phyloP scores from a whole-genome alignment of 2,329 filamentous ascomycete genomes.

The Sclerotinia borealis region DNA sequence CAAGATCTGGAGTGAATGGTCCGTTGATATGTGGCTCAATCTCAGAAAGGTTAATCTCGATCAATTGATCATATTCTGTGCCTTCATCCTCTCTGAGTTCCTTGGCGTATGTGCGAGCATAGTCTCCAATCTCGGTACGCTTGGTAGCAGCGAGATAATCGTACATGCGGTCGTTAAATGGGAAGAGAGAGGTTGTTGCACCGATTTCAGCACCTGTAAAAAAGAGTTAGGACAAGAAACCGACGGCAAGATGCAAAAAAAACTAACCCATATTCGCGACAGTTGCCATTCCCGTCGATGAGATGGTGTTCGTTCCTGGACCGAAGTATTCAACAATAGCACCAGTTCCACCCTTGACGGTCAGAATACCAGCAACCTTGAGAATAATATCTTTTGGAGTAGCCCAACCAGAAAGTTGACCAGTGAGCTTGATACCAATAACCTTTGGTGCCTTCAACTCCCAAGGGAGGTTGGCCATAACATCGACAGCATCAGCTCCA shows the following conservation, averaged over 20 bases:
- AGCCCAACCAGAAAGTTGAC: constrained; percentile 83
- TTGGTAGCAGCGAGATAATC: constrained; percentile 91
- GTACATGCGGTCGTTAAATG: constrained; percentile 97
- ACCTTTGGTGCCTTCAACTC: constrained; percentile 97
- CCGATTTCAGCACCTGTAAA: constrained; percentile 57
- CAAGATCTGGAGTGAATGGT: constrained; percentile 96
- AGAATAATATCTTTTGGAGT: constrained; percentile 95
- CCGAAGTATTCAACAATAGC: constrained; percentile 76
- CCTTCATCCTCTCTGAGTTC: constrained; percentile 85
- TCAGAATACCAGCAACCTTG: constrained; percentile 93
- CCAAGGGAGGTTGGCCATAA: constrained; percentile 96
- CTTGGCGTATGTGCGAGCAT: constrained; percentile 73
- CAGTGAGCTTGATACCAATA: constrained; percentile 93
- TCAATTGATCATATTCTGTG: constrained; percentile 89
- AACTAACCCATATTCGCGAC: too few species aligned
- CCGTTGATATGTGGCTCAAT: constrained; percentile 98
- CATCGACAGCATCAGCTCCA: constrained; percentile 96
- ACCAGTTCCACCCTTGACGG: constrained; percentile 96
- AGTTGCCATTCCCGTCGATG: constrained; percentile 84
- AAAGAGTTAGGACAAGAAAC: not conserved
- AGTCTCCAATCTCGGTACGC: constrained; percentile 84
- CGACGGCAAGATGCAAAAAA: too few species aligned
- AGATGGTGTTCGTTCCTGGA: constrained; percentile 68
- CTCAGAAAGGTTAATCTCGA: constrained; percentile 91
- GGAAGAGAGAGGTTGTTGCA: constrained; percentile 90